Base-by-base conservation (phyloP, 2,329 filamentous ascomycete species). In the Pseudogymnoascus sp. region DNA sequence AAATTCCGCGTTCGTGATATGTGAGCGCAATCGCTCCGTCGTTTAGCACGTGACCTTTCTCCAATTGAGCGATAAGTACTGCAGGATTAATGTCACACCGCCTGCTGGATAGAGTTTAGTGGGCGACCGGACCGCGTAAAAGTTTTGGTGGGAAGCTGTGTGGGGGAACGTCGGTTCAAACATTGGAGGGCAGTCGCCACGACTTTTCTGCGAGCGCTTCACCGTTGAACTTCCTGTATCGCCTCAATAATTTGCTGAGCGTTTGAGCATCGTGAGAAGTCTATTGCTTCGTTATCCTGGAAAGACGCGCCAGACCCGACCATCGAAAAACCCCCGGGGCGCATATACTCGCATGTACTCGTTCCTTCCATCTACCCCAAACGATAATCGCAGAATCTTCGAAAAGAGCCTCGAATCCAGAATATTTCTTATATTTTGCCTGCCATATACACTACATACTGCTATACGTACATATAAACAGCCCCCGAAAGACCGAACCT, bases 61-160 rank as follows among this genome's bases (percentile, higher is more conserved):
- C 28, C 5, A 16, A 56, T 56, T 53, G 47, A 56, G 25, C 47
- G 47, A 56, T 35, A 35, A 56, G 50, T 56, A 56, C 18, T 56
- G 28, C 50, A 56, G 50, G 50, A 56, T 8, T 10, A 56, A 21
- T 56, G 50, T 56, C 28, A 56, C 50, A 56, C 50, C 50, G 50
- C 50, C 50, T 21, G 28, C 50, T 56, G 28, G 16, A 56, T 14
- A 18, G 16, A 11, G 50, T 33, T 56, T 56, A 56, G 50, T 35
- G 50, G 28, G 5, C 47, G 28, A 33, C 28, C 31, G 28, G 50
- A 56, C 50, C 28, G 50, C 50, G 50, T 56, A 56, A 56, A 56
- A 56, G 50, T 56, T 56, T 56, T 56, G 50, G 50, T 56, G 28
- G 50, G 50, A 56, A 56, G 50, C 50, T 56, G 50, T 33, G 50